These are phyloP conservation scores for Eucalyptus microcorys DNA, from an alignment of 345 rosid species.

Conservation along the genomic window DNA sequence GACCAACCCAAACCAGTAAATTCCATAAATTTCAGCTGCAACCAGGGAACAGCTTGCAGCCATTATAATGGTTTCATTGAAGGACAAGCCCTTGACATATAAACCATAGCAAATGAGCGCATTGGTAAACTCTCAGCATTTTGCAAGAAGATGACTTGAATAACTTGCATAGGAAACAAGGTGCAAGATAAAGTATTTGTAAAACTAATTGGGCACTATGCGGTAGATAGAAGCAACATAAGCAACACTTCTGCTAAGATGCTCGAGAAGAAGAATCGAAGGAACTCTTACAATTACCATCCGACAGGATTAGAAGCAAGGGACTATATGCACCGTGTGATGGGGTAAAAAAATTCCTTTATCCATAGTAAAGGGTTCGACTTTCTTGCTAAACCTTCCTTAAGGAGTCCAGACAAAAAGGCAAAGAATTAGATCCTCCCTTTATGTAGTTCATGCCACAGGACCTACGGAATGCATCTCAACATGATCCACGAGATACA, in stretches of 20 bases:
- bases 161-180: background rate
- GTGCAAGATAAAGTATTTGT: background rate
- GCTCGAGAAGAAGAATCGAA: background rate
- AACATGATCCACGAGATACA: background rate
- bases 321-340: background rate
- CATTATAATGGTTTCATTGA: background rate
- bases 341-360: background rate
- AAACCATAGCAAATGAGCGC: background rate
- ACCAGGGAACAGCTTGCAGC: background rate
- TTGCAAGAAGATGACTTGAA: background rate
- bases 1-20: background rate
- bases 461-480: background rate
- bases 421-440: background rate
- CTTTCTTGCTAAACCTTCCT: background rate
- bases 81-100: background rate
- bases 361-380: background rate
- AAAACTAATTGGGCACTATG: background rate
- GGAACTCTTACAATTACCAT: background rate
- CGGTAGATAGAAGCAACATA: background rate
- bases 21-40: background rate
- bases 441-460: background rate
- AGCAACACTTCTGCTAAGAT: background rate
- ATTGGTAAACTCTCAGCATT: background rate
- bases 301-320: background rate
- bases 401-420: background rate